phyloP scores from a whole-genome alignment of 2,329 filamentous ascomycete species.

The Cladorrhinum sp. region DNA sequence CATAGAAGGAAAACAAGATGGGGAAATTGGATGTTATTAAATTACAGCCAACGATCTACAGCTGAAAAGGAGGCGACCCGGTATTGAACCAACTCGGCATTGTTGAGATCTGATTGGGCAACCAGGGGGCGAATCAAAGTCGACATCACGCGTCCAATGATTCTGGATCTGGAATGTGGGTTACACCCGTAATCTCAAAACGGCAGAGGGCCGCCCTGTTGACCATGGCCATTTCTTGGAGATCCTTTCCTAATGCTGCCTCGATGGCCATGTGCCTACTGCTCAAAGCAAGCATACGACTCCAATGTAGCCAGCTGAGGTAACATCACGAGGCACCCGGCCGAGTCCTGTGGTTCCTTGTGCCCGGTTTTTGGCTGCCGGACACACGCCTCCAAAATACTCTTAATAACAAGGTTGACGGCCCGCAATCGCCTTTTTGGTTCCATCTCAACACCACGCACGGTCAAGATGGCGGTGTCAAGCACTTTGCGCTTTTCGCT shows the following conservation, averaged over 20 bases:
- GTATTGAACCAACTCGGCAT: background rate
- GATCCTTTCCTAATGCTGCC: background rate
- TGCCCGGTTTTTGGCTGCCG: background rate
- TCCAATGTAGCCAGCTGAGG: background rate
- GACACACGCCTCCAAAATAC: background rate
- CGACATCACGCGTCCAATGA: background rate
- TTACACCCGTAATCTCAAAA: background rate
- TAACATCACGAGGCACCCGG: background rate
- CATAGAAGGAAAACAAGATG: background rate
- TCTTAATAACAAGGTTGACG: background rate
- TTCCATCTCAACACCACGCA: background rate
- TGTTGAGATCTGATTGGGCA: background rate
- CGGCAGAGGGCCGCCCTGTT: background rate
- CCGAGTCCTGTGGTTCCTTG: background rate
- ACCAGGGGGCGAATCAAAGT: background rate
- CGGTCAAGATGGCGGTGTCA: constrained; percentile 21
- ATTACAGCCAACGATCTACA: background rate
- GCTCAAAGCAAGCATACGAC: background rate
- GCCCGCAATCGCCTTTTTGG: background rate
- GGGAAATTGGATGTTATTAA: background rate
- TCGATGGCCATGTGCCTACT: background rate
- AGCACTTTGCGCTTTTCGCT: constrained; percentile 17
- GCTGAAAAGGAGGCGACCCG: background rate
- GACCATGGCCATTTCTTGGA: no score
- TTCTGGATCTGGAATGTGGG: background rate